Base-by-base conservation (phyloP, 805 yeast species). In the Suhomyces pyralidae region DNA sequence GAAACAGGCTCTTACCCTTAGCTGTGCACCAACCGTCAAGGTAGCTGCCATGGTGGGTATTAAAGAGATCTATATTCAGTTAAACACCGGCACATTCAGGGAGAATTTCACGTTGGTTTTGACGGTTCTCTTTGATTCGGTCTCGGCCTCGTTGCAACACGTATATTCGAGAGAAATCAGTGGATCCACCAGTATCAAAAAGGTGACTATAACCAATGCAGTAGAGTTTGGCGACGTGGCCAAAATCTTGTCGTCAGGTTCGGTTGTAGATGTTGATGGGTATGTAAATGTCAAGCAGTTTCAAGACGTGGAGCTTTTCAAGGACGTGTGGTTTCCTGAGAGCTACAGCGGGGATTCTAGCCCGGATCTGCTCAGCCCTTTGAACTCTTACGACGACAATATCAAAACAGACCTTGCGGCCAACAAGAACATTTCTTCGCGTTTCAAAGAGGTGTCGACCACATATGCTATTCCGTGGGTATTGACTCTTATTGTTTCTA, bases 1-100 rank as follows among this genome's bases (percentile, higher is more conserved):
- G 19, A 81, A 84, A 32, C 99, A 94, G 64, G 81, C 80, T 44
- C 65, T 94, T 20, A 80, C 87, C 2, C 73, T 94, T 50, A 88
- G 96, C 58, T 94, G 99, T 77, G 93, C 89, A 55, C 99, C 99
- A 1, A 85, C 85, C 15, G 98, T 98, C 0, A 90, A 89, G 63
- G 94, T 94, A 1, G 91, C 90, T 38, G 96, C 97, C 0, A 81
- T 87, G 34, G 85, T 90, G 14, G 87, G 90, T 7, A 79, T 86
- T 20, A 86, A 84, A 19, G 85, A 86, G 0, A 80, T 90, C n/a
- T 80, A 77, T 20, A 58, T 90, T 34, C 81, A 82, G 48, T 57
- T 86, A 7, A 80, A 80, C 42, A 74, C 89, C 0, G 79, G 81
- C 45, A 74, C 73, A 7, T 20, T 45, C 3, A 57, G 76, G 3